These are phyloP conservation scores for Pyrus pyrifolia DNA, from an alignment of 306 rosid species.

Conservation along the genomic window DNA sequence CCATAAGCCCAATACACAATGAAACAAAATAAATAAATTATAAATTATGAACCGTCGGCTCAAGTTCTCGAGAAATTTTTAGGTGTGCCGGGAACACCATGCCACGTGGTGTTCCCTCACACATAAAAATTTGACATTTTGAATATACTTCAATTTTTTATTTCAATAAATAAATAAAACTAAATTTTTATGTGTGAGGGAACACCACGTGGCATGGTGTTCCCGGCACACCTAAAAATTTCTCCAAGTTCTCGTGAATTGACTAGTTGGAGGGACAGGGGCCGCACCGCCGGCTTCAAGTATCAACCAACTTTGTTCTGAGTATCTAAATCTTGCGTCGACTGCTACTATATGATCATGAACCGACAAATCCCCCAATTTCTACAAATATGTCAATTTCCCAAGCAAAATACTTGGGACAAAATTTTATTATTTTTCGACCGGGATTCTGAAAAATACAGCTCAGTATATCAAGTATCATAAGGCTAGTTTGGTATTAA, in stretches of 20 bases:
- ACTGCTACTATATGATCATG: background rate
- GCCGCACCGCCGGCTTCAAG: background rate
- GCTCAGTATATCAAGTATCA: too few relatives aligned
- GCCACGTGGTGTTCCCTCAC: too few relatives aligned
- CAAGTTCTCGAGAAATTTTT: too few relatives aligned
- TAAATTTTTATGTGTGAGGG: too few relatives aligned
- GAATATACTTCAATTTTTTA: too few relatives aligned
- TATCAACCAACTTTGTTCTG: background rate
- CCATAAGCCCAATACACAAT: background rate
- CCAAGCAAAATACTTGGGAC: background rate
- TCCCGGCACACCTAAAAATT: too few relatives aligned
- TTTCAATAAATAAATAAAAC: too few relatives aligned
- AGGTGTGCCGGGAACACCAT: too few relatives aligned
- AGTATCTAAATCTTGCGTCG: slow-evolving; percentile 14
- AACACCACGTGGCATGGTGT: too few relatives aligned
- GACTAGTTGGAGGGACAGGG: background rate
- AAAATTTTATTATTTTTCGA: background rate
- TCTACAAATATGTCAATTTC: background rate
- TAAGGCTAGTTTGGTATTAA: too few relatives aligned
- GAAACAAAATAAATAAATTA: background rate
- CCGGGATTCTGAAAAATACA: background rate
- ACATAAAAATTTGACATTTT: too few relatives aligned
- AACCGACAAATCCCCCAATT: background rate
- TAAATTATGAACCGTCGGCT: slow-evolving; percentile 3
- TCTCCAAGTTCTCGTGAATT: background rate